These are phyloP conservation scores for Ogataea kodamae DNA, from an alignment of 805 yeast species.

Conservation along the genomic window DNA sequence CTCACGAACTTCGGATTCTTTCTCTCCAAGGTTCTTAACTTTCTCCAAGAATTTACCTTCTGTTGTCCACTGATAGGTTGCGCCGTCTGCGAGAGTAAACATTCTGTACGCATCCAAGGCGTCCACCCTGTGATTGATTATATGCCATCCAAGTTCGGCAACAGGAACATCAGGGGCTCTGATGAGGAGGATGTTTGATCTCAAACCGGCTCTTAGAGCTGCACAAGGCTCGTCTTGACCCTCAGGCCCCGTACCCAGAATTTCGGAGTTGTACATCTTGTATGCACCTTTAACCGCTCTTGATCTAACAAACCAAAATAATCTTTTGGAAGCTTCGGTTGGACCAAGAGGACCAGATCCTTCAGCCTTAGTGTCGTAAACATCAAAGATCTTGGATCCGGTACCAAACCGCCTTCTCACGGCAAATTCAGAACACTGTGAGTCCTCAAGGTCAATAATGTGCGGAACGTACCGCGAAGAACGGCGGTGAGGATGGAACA, in stretches of 20 bases:
- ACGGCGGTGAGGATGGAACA: conserved; percentile 54
- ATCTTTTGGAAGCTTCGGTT: conserved; percentile 39
- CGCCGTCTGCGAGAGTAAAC: conserved; percentile 58
- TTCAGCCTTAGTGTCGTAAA: conserved; percentile 43
- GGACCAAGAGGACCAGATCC: conserved; percentile 38
- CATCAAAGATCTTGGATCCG: conserved; percentile 56
- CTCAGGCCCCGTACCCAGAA: conserved; percentile 41
- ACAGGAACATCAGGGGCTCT: conserved; percentile 48
- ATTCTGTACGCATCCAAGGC: conserved; percentile 58
- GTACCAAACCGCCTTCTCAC: conserved; percentile 57
- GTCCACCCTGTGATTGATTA: conserved; percentile 56
- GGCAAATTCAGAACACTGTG: conserved; percentile 39
- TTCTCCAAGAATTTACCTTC: conserved; percentile 55
- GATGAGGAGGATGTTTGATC: conserved; percentile 55
- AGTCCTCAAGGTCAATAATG: conserved; percentile 42
- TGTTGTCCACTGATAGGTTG: conserved; percentile 62
- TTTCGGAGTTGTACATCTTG: conserved; percentile 46
- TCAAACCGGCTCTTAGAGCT: conserved; percentile 54
- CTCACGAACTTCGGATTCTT: conserved; percentile 60
- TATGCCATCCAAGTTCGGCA: conserved; percentile 62
- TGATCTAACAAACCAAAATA: conserved; percentile 57
- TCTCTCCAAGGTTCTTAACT: conserved; percentile 58
- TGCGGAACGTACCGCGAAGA: conserved; percentile 55
- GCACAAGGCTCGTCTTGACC: conserved; percentile 58
- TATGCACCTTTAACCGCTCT: conserved; percentile 66